Evolutionary conservation across 2,329 filamentous ascomycete genomes (phyloP), one percentile per base, ranked within the genome.

Genomic region (Coleophoma eucalyptorum): DNA sequence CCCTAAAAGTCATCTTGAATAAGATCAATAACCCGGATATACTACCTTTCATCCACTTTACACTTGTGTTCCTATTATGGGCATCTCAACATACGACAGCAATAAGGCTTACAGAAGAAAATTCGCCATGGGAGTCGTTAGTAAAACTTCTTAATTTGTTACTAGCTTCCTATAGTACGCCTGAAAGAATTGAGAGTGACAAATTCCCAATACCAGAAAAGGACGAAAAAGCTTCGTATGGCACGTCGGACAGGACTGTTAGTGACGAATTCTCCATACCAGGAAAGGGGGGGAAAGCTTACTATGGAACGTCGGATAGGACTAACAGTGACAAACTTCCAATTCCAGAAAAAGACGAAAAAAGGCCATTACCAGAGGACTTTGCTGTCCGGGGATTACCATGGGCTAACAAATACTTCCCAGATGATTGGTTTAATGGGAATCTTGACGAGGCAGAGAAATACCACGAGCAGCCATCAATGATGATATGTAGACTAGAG

Each of bases 361-460:
- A 57, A 18, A 54, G 57, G 3, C 59, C 60, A 15, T 59, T 64
- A n/a, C 60, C 62, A 1, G 62, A 65, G 35, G 63, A 65, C 15
- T 64, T 57, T 43, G 61, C 59, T 8, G 51, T 65, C 26, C 57
- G 60, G 19, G 63, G 63, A 0, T 49, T 65, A 3, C 45, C 59
- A 0, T 65, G 56, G 52, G 52, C 59, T 2, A 52, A 58, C 1
- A 46, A 53, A 4, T 65, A 64, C 35, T 65, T 58, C 21, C 60
- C 63, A 0, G 45, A 50, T 12, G 40, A 49, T 1, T 64, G 58
- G 58, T 65, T 65, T 19, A 46, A 59, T 44, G 55, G 58, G 26
- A 62, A 62, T 44, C 52, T 60, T 13, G 59, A 64, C 41, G 55
- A 58, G 2, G 60, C 62, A 19, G 59, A 61, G 31, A 58, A 61